These are phyloP conservation scores for Pseudogymnoascus sp. DNA, from an alignment of 2,329 filamentous ascomycete genomes.

Conservation along the genomic window DNA sequence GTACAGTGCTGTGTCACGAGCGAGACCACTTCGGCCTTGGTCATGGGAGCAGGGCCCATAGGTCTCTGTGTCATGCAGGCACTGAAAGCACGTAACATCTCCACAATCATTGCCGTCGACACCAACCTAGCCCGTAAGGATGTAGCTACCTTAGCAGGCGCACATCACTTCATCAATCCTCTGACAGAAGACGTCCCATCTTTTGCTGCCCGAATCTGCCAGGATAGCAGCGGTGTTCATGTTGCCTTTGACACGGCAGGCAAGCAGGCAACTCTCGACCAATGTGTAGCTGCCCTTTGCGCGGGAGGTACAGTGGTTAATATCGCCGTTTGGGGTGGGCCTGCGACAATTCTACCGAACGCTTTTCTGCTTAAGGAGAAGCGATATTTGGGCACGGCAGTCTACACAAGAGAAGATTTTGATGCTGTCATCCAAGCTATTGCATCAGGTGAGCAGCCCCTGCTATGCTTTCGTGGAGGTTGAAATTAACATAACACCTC, in stretches of 20 bases:
- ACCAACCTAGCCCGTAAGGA: slow-evolving; percentile 42
- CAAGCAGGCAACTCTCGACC: slow-evolving; percentile 42
- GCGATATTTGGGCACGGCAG: slow-evolving; percentile 36
- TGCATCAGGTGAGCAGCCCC: slow-evolving; percentile 24
- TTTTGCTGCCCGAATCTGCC: slow-evolving; percentile 40
- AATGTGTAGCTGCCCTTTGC: slow-evolving; percentile 32
- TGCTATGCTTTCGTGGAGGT: neutral
- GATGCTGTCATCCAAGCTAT: slow-evolving; percentile 49
- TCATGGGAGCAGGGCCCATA: slow-evolving; percentile 57
- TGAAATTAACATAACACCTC: neutral
- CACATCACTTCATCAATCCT: slow-evolving; percentile 47
- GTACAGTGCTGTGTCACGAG: slow-evolving; percentile 26
- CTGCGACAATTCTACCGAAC: slow-evolving; percentile 46
- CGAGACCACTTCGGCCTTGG: slow-evolving; percentile 38
- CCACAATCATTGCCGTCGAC: slow-evolving; percentile 52
- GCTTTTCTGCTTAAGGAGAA: slow-evolving; percentile 47
- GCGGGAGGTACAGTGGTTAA: slow-evolving; percentile 53
- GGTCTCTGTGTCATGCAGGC: slow-evolving; percentile 53
- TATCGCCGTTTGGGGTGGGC: slow-evolving; percentile 57
- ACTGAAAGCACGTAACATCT: slow-evolving; percentile 45
- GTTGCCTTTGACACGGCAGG: slow-evolving; percentile 58
- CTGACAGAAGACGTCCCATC: slow-evolving; percentile 40
- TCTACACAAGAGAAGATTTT: slow-evolving; percentile 38
- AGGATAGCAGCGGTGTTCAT: slow-evolving; percentile 43
- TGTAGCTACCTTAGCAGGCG: slow-evolving; percentile 48